These are phyloP conservation scores for Phytopythium cucurbitacearum DNA, from an alignment of 352 stramenopile species.

Conservation along the genomic window DNA sequence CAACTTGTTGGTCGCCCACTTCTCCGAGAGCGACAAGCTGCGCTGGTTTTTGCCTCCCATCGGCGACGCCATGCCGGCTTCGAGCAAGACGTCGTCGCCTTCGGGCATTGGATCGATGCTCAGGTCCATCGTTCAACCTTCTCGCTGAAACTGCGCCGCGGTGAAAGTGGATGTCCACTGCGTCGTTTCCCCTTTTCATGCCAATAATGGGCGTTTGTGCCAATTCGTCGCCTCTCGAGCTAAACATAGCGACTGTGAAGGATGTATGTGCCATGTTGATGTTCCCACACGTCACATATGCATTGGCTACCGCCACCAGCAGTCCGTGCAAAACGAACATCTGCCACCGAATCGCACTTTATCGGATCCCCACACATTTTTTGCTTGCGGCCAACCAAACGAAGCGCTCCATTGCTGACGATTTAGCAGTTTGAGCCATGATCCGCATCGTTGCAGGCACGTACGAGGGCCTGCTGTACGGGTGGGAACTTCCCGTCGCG, in stretches of 20 bases:
- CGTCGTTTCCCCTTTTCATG: too few relatives aligned
- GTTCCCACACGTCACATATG: slow-evolving; percentile 37
- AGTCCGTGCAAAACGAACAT: slow-evolving; percentile 7
- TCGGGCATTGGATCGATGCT: slow-evolving; percentile 32
- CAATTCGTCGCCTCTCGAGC: background rate
- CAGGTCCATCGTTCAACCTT: slow-evolving; percentile 30
- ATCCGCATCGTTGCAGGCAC: slow-evolving; percentile 81
- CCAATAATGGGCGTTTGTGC: too few relatives aligned
- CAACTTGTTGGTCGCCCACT: slow-evolving; percentile 70
- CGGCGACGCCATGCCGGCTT: slow-evolving; percentile 29
- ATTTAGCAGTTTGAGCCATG: slow-evolving; percentile 21
- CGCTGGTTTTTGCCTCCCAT: slow-evolving; percentile 71
- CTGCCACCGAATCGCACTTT: slow-evolving; percentile 29
- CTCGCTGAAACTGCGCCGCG: background rate
- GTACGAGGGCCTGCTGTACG: slow-evolving; percentile 85
- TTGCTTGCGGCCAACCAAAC: slow-evolving; percentile 22
- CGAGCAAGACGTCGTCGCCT: slow-evolving; percentile 8
- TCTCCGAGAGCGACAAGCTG: slow-evolving; percentile 62
- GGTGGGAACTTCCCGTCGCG: slow-evolving; percentile 58
- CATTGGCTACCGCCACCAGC: slow-evolving; percentile 16
- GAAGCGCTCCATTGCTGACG: background rate
- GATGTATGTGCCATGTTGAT: background rate
- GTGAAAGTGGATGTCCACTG: too few relatives aligned
- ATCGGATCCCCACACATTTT: background rate
- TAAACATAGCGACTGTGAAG: background rate